Percentiles rank a stretch among this genome's conserved stretches.
These are phyloP conservation scores for Xylaria sp. DNA, from an alignment of 2,329 filamentous ascomycete species.

Conservation along the genomic window DNA sequence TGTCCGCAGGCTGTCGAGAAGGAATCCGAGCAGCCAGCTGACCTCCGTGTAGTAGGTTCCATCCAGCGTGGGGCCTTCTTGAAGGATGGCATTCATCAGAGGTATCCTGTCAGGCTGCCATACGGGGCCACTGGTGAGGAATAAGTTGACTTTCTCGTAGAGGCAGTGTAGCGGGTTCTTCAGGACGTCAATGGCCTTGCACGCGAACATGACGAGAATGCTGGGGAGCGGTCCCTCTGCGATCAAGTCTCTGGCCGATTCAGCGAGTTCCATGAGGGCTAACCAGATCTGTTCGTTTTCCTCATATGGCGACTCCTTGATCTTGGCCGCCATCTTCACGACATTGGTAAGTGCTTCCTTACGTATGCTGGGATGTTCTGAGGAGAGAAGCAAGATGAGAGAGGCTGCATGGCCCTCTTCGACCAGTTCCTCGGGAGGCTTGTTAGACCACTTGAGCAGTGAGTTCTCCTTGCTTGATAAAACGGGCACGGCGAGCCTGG, in stretches of 20 bases:
- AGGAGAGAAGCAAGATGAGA: slow-evolving; percentile 70
- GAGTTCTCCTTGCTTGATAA: slow-evolving; percentile 46
- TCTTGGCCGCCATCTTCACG: slow-evolving; percentile 56
- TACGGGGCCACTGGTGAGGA: slow-evolving; percentile 68
- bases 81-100: slow-evolving; percentile 58
- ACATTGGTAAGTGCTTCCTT: slow-evolving; percentile 70
- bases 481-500: slow-evolving; percentile 47
- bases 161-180: slow-evolving; percentile 73
- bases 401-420: slow-evolving; percentile 69
- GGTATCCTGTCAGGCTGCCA: slow-evolving; percentile 74
- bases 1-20: slow-evolving; percentile 30
- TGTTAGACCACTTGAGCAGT: slow-evolving; percentile 63
- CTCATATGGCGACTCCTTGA: slow-evolving; percentile 64
- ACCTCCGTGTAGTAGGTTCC: slow-evolving; percentile 32
- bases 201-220: slow-evolving; percentile 69
- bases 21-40: slow-evolving; percentile 31
- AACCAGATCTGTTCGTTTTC: slow-evolving; percentile 76
- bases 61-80: slow-evolving; percentile 41
- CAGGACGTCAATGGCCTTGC: slow-evolving; percentile 63
- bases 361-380: slow-evolving; percentile 67
- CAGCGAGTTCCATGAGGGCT: slow-evolving; percentile 71
- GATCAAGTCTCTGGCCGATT: slow-evolving; percentile 59
- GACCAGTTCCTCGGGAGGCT: slow-evolving; percentile 71
- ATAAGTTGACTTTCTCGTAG: slow-evolving; percentile 81
- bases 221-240: slow-evolving; percentile 60